Percentiles rank a stretch among this genome's conserved stretches.
phyloP scores from a whole-genome alignment of 2,329 filamentous ascomycete species.

The Stagonosporopsis tanaceti region DNA sequence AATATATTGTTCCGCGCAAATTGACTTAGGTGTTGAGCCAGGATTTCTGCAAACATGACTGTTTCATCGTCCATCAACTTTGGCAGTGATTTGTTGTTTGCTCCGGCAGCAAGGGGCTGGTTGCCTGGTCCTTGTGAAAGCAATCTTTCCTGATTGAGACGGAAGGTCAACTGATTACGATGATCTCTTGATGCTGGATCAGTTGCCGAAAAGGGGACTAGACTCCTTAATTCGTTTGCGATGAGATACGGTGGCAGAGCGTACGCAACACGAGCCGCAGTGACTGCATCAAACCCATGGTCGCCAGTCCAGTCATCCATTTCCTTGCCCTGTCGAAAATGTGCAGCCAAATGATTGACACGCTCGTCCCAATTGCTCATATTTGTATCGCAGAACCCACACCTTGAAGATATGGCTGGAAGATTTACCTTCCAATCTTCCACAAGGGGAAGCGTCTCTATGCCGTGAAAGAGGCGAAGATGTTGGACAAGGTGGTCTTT shows the following conservation, averaged over 20 bases:
- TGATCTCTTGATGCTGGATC: slow-evolving; percentile 32
- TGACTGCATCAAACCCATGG: slow-evolving; percentile 40
- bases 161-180: slow-evolving; percentile 28
- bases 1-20: slow-evolving; percentile 51
- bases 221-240: slow-evolving; percentile 49
- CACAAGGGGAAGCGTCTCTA: slow-evolving; percentile 46
- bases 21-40: slow-evolving; percentile 52
- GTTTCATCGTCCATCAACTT: slow-evolving; percentile 35
- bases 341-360: slow-evolving; percentile 35
- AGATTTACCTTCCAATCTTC: slow-evolving; percentile 34
- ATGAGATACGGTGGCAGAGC: slow-evolving; percentile 58
- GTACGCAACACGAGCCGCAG: slow-evolving; percentile 54
- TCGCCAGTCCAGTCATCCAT: slow-evolving; percentile 42
- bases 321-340: slow-evolving; percentile 34
- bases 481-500: slow-evolving; percentile 43
- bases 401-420: slow-evolving; percentile 31
- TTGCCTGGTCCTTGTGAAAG: not conserved
- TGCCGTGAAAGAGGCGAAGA: slow-evolving; percentile 33
- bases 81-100: slow-evolving; percentile 8
- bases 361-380: slow-evolving; percentile 37
- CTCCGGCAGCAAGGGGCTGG: not conserved
- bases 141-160: slow-evolving; percentile 14
- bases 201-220: slow-evolving; percentile 54
- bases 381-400: slow-evolving; percentile 33
- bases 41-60: slow-evolving; percentile 52